phyloP scores from a whole-genome alignment of 2,329 filamentous ascomycete genomes.

The Claviceps pazoutovae region DNA sequence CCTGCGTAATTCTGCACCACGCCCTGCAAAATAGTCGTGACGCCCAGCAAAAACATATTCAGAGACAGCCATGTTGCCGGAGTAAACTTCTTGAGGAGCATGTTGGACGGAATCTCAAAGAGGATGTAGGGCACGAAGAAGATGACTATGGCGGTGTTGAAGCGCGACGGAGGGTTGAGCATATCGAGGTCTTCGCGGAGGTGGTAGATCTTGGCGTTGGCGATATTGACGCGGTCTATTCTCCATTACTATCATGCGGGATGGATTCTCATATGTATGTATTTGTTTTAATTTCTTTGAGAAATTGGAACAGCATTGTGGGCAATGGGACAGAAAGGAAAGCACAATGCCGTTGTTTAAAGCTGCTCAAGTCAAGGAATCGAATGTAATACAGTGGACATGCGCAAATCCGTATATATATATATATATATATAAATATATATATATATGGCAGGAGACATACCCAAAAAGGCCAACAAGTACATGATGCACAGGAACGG shows the following conservation, averaged over 20 bases:
- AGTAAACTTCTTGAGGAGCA: conserved; percentile 49
- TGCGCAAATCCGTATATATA: too few relatives aligned
- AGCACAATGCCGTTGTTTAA: too few relatives aligned
- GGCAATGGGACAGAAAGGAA: too few relatives aligned
- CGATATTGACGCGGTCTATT: conserved; percentile 59
- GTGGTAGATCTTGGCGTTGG: conserved; percentile 58
- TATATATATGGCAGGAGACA: conserved; percentile 4
- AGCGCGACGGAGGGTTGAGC: conserved; percentile 33
- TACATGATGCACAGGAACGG: conserved; percentile 63
- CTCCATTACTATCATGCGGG: too few relatives aligned
- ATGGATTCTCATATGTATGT: not conserved
- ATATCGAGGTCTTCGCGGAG: conserved; percentile 50
- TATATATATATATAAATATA: not conserved
- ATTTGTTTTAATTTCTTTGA: not conserved
- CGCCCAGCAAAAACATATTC: conserved; percentile 76
- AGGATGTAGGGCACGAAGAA: conserved; percentile 71
- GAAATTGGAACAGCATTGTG: too few relatives aligned
- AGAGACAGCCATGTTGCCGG: conserved; percentile 59
- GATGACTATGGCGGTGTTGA: conserved; percentile 64
- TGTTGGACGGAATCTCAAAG: conserved; percentile 53
- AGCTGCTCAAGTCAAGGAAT: too few relatives aligned
- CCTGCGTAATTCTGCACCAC: conserved; percentile 65
- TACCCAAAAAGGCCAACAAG: conserved; percentile 51
- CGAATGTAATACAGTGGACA: too few relatives aligned
- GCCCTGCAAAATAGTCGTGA: conserved; percentile 63